Evolutionary conservation across 257 asterid genomes (phyloP).

Genomic region (Jaltomata sinuosa): DNA sequence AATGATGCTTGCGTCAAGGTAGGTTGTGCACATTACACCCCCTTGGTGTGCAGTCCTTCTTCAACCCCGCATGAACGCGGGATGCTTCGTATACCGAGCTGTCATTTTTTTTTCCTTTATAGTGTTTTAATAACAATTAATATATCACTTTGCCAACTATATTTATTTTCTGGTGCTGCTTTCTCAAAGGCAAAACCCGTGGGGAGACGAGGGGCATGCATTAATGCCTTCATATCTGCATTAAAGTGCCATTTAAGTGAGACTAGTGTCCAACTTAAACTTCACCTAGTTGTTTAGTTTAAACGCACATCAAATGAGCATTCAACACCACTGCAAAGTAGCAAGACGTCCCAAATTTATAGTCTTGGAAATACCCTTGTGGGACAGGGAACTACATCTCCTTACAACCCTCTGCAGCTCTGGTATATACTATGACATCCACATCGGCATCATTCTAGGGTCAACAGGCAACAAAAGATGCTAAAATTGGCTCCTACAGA

Average conservation of each 20-base stretch:
- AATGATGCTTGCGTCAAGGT: neutral
- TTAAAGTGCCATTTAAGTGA: neutral
- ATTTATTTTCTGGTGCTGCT: neutral
- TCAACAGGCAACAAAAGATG: neutral
- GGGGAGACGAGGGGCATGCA: neutral
- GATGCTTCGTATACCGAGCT: neutral
- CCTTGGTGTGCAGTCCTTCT: neutral
- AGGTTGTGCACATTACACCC: neutral
- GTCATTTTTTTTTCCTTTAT: neutral
- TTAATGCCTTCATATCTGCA: neutral
- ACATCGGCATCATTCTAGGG: neutral
- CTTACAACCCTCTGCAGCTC: neutral
- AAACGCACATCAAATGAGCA: neutral
- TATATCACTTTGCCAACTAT: neutral
- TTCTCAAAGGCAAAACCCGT: neutral
- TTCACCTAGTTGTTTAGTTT: neutral
- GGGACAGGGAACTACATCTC: neutral
- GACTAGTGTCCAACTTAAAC: neutral
- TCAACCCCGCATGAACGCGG: neutral
- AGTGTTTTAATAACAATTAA: neutral
- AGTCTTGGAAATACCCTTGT: neutral
- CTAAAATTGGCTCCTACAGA: neutral
- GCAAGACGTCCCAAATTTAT: neutral
- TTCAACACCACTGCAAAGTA: neutral
- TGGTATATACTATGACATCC: neutral